A percentile compares a stretch with the other conserved stretches of the same genome.
Evolutionary conservation across 805 yeast genomes (phyloP).

Genomic region (Brettanomyces anomalus): DNA sequence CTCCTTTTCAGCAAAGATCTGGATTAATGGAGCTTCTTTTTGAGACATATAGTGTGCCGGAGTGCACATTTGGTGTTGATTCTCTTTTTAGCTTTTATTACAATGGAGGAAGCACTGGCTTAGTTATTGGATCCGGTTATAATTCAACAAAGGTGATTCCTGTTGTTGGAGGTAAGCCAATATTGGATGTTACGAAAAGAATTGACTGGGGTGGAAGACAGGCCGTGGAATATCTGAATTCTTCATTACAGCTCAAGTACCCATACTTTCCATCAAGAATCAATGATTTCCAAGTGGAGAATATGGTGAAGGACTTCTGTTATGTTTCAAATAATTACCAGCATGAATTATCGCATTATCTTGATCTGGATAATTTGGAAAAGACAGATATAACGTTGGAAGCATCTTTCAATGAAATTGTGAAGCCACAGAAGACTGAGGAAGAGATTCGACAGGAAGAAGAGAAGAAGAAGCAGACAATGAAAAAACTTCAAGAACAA

Average conservation of each 20-base stretch:
- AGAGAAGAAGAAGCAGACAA: conserved; percentile 76
- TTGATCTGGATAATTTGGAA: conserved; percentile 59
- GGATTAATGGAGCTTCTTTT: conserved; percentile 76
- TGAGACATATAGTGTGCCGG: conserved; percentile 72
- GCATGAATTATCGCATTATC: conserved; percentile 45
- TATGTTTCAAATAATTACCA: conserved; percentile 65
- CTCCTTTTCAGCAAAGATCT: conserved; percentile 60
- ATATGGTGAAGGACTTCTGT: conserved; percentile 66
- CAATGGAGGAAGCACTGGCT: conserved; percentile 50
- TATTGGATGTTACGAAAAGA: conserved; percentile 61
- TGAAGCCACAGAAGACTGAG: conserved; percentile 65
- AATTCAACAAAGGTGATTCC: conserved; percentile 82
- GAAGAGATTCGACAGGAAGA: conserved; percentile 75
- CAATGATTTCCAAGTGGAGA: conserved; percentile 51
- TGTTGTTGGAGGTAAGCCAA: conserved; percentile 59
- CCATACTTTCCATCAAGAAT: conserved; percentile 84
- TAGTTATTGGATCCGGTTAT: conserved; percentile 78
- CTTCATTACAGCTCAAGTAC: conserved; percentile 67
- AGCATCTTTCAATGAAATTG: conserved; percentile 64
- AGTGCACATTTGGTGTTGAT: conserved; percentile 76
- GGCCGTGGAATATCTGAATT: conserved; percentile 53
- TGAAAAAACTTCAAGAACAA: conserved; percentile 84
- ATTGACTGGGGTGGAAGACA: conserved; percentile 89
- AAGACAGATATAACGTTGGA: conserved; percentile 69
- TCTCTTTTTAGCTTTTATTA: conserved; percentile 68